phyloP scores from a whole-genome alignment of 2,329 filamentous ascomycete genomes.

The Pseudogymnoascus sp. region DNA sequence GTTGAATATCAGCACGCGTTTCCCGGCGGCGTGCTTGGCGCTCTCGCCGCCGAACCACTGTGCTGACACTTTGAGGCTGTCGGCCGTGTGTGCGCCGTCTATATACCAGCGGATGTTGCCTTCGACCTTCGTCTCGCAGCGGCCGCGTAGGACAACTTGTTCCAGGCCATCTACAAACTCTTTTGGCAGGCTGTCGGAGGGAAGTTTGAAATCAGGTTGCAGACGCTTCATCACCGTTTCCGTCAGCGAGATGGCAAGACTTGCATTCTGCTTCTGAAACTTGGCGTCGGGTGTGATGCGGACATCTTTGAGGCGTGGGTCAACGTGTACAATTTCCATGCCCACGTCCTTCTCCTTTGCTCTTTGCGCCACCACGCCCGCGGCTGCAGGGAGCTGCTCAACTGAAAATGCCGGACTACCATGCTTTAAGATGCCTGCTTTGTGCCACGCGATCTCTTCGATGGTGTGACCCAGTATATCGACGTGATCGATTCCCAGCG shows the following conservation, averaged over 20 bases:
- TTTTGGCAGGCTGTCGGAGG: slow-evolving; percentile 17
- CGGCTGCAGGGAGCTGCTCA: slow-evolving; percentile 41
- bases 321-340: slow-evolving; percentile 33
- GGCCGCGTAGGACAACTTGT: slow-evolving; percentile 67
- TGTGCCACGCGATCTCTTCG: slow-evolving; percentile 66
- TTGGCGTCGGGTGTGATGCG: slow-evolving; percentile 39
- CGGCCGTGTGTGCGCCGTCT: slow-evolving; percentile 87
- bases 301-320: slow-evolving; percentile 24
- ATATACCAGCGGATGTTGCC: slow-evolving; percentile 71
- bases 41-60: slow-evolving; percentile 66
- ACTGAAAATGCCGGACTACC: slow-evolving; percentile 52
- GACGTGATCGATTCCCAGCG: slow-evolving; percentile 64
- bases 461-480: slow-evolving; percentile 55
- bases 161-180: slow-evolving; percentile 54
- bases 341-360: slow-evolving; percentile 31
- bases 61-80: slow-evolving; percentile 76
- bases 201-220: slow-evolving; percentile 1
- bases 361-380: slow-evolving; percentile 40
- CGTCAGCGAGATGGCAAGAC: slow-evolving; percentile 49
- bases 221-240: background rate
- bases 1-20: slow-evolving; percentile 69
- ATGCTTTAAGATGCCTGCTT: slow-evolving; percentile 62
- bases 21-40: slow-evolving; percentile 35
- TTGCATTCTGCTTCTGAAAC: slow-evolving; percentile 54
- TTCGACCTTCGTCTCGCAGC: slow-evolving; percentile 59